These are phyloP conservation scores for Hanseniaspora sp. DNA, from an alignment of 1,139 yeast genomes.

Conservation along the genomic window DNA sequence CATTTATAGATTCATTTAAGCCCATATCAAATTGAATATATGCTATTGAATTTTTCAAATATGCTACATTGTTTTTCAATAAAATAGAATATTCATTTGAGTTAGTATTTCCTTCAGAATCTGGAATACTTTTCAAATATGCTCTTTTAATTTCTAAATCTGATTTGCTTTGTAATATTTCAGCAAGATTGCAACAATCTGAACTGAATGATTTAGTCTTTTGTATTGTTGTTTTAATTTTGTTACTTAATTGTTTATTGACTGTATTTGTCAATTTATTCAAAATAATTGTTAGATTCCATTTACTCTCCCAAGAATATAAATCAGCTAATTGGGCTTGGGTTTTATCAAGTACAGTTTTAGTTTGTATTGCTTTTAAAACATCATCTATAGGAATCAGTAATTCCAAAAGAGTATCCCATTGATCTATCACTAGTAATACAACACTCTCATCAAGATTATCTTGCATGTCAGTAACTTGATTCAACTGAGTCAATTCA, in stretches of 20 bases:
- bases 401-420: background rate
- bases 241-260: conserved; percentile 12
- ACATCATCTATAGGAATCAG: background rate
- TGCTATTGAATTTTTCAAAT: conserved; percentile 5
- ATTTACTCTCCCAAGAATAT: conserved; percentile 15
- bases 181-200: conserved; percentile 6
- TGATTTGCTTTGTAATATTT: background rate
- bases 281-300: conserved; percentile 23
- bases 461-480: background rate
- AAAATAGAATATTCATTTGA: background rate
- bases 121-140: background rate
- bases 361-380: background rate
- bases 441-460: background rate
- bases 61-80: background rate
- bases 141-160: conserved; percentile 4
- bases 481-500: background rate
- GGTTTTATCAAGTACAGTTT: background rate
- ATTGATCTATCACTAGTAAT: background rate
- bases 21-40: conserved; percentile 3
- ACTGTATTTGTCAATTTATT: conserved; percentile 20
- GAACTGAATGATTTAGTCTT: background rate
- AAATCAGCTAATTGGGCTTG: background rate
- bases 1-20: conserved; percentile 1
- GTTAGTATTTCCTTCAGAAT: background rate
- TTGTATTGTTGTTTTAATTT: background rate